Conservation (phyloP, 331 rosid species). For the Quercus phellos region DNA sequence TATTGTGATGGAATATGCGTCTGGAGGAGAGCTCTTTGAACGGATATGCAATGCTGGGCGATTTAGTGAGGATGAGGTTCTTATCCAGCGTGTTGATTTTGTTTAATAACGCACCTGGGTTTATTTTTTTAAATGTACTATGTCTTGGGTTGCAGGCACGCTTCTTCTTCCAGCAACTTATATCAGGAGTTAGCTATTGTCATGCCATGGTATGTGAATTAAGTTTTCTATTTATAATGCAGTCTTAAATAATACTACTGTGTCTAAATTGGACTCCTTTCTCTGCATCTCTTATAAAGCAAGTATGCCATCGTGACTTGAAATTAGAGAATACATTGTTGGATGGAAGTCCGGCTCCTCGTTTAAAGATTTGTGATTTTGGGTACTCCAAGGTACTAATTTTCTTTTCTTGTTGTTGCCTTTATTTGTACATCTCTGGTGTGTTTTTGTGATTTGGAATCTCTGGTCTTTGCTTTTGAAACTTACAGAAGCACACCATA, state of each 20-base stretch:
- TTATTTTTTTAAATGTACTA: constrained; percentile 8
- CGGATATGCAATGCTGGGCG: constrained; percentile 96
- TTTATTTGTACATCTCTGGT: constrained; percentile 2
- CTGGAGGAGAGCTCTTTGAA: constrained; percentile 94
- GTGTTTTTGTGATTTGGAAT: not conserved
- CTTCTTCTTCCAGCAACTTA: constrained; percentile 91
- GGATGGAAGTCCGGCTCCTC: constrained; percentile 96
- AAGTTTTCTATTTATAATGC: not conserved
- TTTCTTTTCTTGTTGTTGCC: not conserved
- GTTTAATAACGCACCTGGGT: constrained; percentile 9
- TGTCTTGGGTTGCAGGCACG: constrained; percentile 63
- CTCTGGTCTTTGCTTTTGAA: not conserved
- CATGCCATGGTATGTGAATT: constrained; percentile 60
- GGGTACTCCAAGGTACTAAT: constrained; percentile 84
- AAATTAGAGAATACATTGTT: constrained; percentile 89
- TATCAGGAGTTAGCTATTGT: constrained; percentile 94
- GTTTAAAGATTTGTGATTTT: constrained; percentile 88
- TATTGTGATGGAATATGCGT: constrained; percentile 93
- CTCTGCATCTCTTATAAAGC: constrained; percentile 41
- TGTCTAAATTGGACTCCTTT: constrained; percentile 14
- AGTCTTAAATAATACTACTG: not conserved
- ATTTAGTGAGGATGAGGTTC: constrained; percentile 95
- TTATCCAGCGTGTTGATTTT: constrained; percentile 1
- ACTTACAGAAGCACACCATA: not conserved
- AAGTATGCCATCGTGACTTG: constrained; percentile 95